phyloP scores from a whole-genome alignment of 1,139 yeast species.

The Saccharomyces hybrid region DNA sequence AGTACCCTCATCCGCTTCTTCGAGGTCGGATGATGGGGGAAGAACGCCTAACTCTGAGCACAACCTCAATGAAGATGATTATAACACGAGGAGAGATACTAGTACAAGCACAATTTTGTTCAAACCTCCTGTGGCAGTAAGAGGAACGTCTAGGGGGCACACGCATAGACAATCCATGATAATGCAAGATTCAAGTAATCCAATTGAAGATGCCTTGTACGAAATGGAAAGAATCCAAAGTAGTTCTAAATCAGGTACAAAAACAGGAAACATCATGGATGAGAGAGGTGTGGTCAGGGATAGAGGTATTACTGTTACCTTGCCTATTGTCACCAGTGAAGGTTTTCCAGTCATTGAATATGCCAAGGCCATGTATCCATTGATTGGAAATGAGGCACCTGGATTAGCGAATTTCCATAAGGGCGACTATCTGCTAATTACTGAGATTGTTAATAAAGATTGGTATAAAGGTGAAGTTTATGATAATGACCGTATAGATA shows the following conservation, averaged over 20 bases:
- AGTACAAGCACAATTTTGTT: background rate
- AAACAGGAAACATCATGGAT: background rate
- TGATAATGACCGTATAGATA: conserved; percentile 19
- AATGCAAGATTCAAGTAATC: conserved; percentile 15
- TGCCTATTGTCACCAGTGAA: conserved; percentile 22
- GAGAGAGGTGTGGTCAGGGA: conserved; percentile 22
- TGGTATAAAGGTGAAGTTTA: conserved; percentile 32
- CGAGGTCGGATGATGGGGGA: conserved; percentile 4
- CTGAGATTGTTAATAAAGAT: conserved; percentile 27
- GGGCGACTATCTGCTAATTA: conserved; percentile 27
- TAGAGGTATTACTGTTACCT: conserved; percentile 24
- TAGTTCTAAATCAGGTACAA: background rate
- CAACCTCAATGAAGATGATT: background rate
- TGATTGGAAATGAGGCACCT: conserved; percentile 24
- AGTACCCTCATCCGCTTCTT: conserved; percentile 2
- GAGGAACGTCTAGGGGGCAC: conserved; percentile 5
- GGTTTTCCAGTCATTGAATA: conserved; percentile 24
- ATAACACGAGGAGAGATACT: background rate
- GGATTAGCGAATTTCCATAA: conserved; percentile 26
- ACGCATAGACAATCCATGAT: conserved; percentile 23
- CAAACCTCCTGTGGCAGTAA: background rate
- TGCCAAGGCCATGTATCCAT: conserved; percentile 29
- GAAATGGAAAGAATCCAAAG: conserved; percentile 27
- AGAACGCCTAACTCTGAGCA: conserved; percentile 1
- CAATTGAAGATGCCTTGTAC: conserved; percentile 25